Evolutionary conservation across 495 filamentous ascomycete genomes (phyloP), one percentile per base, ranked within the genome.

Genomic region (Hypomontagnella submonticulosa): DNA sequence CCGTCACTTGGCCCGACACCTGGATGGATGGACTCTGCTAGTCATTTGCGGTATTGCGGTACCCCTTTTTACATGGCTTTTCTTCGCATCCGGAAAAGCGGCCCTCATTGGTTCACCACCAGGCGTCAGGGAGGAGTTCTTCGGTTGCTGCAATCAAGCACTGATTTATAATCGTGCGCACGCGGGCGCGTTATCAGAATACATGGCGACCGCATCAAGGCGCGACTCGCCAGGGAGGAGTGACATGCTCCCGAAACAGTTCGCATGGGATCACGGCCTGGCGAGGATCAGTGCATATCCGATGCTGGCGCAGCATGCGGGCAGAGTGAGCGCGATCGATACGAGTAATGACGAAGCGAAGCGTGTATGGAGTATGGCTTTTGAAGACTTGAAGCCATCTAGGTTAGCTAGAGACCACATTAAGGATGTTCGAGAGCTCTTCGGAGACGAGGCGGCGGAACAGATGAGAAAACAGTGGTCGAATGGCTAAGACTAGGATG

Each of bases 11-110:
- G 57, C 57, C 13, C 48, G 66, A 6, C 66, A 75, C 44, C 65
- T 82, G 3, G 75, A 80, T 34, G 64, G 70, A 9, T 63, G 64
- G 43, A 75, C 73, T 34, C 72, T 82, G n/a, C 66, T 75, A 4
- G 67, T 82, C 0, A 60, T 77, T 2, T 77, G 73, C 42, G 57
- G 78, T 1, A 43, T 79, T 10, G 77, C 73, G 0, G 73, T 77
- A 1, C 77, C 76, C 3, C 74, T 77, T 9, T 76, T 80, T 38
- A 67, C 73, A 4, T 75, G 71, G 41, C 42, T 81, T 1, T 72
- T 73, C 51, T 82, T 77, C 61, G 81, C 80, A 70, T 74, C 79
- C 4, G 80, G 80, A 16, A 84, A 83, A 63, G 78, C 77, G 16
- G 73, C 69, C 11, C 67, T 83, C 33, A 64, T 79, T 42, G 75